Evolutionary conservation across 306 rosid species (phyloP), one percentile per base, ranked within the genome.

Genomic region (Senna tora): DNA sequence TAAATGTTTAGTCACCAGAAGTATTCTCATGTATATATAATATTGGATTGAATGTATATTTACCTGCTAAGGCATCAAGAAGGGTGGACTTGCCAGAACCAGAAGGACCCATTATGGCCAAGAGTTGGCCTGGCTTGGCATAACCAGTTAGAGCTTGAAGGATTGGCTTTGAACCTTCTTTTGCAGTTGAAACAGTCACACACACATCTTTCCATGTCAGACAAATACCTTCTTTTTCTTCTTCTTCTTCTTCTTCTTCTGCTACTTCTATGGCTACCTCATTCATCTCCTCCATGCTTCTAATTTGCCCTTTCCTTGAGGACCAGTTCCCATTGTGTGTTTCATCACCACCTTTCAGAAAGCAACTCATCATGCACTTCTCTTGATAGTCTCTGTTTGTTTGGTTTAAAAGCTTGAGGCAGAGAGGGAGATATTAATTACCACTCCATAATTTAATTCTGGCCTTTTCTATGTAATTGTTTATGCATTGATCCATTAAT

Each of bases 61-160:
- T 25, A 86, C 87, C 90, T 62, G 82, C 88, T 65, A 83, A 62
- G 25, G 90, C 75, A 63, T 83, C 90, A 62, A 86, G 88, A 59
- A 86, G 86, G 16, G 90, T 86, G 58, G 90, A 78, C 75, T 86
- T 86, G 60, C 90, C 88, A 65, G 77, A 83, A 12, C 86, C 90
- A 30, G 86, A 86, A 68, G 90, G 86, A 65, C 88, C 88, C 88
- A 83, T 81, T n/a, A 86, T 69, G 17, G 90, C 88, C 49, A 86
- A 72, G 34, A 81, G 73, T 69, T 86, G 70, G 9, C 84, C 84
- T 0, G 90, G 84, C 63, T 42, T 71, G 15, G 83, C 90, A 76
- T 69, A 77, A 63, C 87, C 87, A 1, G 78, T 77, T 1, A 83
- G 46, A 11, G 86, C 84, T 43, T 74, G 64, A 50, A 83, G 88